These are phyloP conservation scores for Phaeosphaeriaceae sp. DNA, from an alignment of 2,329 filamentous ascomycete species.

Conservation along the genomic window DNA sequence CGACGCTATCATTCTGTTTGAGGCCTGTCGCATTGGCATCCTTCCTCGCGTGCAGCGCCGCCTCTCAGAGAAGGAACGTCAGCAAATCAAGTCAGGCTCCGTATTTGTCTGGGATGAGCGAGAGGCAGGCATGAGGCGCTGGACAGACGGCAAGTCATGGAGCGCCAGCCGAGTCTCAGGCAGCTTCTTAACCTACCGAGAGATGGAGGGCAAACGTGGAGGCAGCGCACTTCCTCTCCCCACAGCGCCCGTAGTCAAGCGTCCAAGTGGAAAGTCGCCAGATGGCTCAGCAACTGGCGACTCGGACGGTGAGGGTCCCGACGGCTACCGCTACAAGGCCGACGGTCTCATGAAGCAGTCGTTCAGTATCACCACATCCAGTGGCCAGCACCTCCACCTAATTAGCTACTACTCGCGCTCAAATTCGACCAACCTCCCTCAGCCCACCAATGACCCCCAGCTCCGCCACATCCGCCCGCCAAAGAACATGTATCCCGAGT, in stretches of 20 bases:
- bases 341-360: conserved; percentile 99
- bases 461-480: conserved; percentile 83
- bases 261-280: conserved; percentile 72
- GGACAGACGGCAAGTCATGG: conserved; percentile 99
- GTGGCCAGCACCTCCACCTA: conserved; percentile 88
- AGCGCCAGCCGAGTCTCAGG: conserved; percentile 96
- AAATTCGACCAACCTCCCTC: conserved; percentile 74
- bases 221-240: conserved; percentile 65
- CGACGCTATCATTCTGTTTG: conserved; percentile 98
- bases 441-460: conserved; percentile 80
- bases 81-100: conserved; percentile 93
- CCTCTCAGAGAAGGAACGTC: conserved; percentile 94
- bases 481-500: conserved; percentile 97
- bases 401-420: conserved; percentile 96
- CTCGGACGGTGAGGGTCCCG: conserved; percentile 72
- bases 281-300: conserved; percentile 83
- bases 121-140: conserved; percentile 96
- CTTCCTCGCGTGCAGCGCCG: conserved; percentile 90
- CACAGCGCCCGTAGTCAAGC: conserved; percentile 45
- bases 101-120: conserved; percentile 99
- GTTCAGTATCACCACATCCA: conserved; percentile 95
- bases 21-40: conserved; percentile 88
- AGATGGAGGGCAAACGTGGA: conserved; percentile 98
- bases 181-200: conserved; percentile 94
- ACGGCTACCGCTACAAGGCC: conserved; percentile 65